Base-by-base conservation (phyloP, 768 basidiomycete genomes). In the Mycena filopes region DNA sequence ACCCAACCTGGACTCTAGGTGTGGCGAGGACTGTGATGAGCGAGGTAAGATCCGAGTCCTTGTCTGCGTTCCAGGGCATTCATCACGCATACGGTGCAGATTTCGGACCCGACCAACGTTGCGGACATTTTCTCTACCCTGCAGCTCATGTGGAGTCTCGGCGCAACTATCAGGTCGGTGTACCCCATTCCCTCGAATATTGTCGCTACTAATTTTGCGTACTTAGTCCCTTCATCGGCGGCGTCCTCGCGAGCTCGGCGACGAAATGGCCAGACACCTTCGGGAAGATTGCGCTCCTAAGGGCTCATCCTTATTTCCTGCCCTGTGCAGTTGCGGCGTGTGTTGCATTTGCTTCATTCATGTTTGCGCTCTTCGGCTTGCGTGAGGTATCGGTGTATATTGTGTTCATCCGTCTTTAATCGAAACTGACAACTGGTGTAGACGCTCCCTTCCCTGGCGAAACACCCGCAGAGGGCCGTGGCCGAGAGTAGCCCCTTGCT, bases 231-330 rank as follows among this genome's bases (percentile, higher is more conserved):
- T 62, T 60, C 13, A 55, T 67, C 3, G 65, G 65, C 11, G 65
- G 65, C 4, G 16, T 46, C 8, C 53, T 67, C 0, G 51, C 60
- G 15, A 56, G 57, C 38, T 46, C 65, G 10, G 65, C 65, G 4
- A 21, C 15, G 3, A 51, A 53, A n/a, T 67, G 65, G 65, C 65
- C 65, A 2, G 47, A 62, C 33, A 58, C 65, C n/a, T 23, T 67
- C 11, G 65, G 65, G 10, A 62, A 45, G 28, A 46, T 67, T 29
- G 46, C 46, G 28, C 33, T 67, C 12, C 51, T 67, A 16, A 31
- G 55, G 4, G 13, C 4, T 6, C 29, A 56, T 45, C 65, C 60
- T 6, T 67, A 67, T 31, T 56, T 67, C 65, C 40, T 67, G 4
- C 65, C 65, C 1, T 67, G 65, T 41, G 54, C 55, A 2, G 60